Percentiles rank a stretch among this genome's conserved stretches.
These are phyloP conservation scores for Vicia sativa DNA, from an alignment of 306 rosid species.

Conservation along the genomic window DNA sequence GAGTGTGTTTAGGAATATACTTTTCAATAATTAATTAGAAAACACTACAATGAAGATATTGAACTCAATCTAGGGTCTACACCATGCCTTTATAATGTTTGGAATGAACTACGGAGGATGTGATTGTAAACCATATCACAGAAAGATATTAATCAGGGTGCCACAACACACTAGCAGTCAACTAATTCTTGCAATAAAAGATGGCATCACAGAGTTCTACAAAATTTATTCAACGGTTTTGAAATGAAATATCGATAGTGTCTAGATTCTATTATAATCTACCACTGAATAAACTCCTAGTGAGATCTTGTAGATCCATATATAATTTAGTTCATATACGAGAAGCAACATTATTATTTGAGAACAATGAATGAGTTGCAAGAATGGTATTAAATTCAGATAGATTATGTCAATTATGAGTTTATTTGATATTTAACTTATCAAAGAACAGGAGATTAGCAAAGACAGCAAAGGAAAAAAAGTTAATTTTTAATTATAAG, in stretches of 20 bases:
- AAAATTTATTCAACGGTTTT: not conserved
- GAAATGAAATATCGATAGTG: not conserved
- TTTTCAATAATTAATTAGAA: too few relatives aligned
- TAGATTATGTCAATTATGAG: slow-evolving; percentile 5
- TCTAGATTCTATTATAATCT: not conserved
- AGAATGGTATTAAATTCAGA: slow-evolving; percentile 6
- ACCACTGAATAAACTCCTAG: not conserved
- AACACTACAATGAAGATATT: too few relatives aligned
- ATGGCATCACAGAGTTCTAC: too few relatives aligned
- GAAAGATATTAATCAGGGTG: not conserved
- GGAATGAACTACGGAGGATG: not conserved
- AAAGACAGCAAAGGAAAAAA: not conserved
- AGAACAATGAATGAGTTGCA: slow-evolving; percentile 23
- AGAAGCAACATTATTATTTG: not conserved
- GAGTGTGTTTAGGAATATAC: too few relatives aligned
- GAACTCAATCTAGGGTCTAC: too few relatives aligned
- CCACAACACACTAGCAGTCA: not conserved
- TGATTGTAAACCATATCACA: not conserved
- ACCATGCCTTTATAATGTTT: too few relatives aligned
- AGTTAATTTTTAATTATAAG: not conserved
- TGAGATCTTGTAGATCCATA: not conserved
- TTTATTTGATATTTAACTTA: slow-evolving; percentile 10
- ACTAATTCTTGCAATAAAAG: not conserved
- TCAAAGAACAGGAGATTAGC: slow-evolving; percentile 12
- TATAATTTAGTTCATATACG: not conserved